Base-by-base conservation (phyloP, 768 basidiomycete genomes). In the Amanita pseudoporphyria region DNA sequence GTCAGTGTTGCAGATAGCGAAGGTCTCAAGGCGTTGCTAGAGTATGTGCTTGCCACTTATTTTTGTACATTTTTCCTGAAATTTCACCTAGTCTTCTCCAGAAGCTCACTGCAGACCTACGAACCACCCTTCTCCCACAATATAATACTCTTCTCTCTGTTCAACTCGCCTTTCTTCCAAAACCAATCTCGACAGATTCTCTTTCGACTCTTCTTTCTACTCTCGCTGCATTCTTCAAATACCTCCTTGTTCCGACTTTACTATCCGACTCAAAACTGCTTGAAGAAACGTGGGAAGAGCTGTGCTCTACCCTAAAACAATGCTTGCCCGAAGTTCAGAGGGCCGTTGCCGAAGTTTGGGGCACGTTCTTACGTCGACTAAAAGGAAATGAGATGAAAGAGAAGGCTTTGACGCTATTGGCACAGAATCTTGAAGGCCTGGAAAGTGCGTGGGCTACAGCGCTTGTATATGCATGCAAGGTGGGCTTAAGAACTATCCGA, bases 321-420 rank as follows among this genome's bases (percentile, higher is more conserved):
- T 88, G 85, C 60, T 66, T 76, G 49, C 73, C 78, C 0, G 87
- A 92, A 51, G 75, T 89, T 2, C 86, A 86, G 58, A 69, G 85
- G 21, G 80, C 85, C 1, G 74, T 87, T 9, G 84, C 89, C 0
- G 91, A 96, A 59, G 88, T 90, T 3, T 96, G 90, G 94, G 88
- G 82, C 0, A 79, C 78, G 0, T 74, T 84, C 0, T 58, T 95
- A 37, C 72, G 93, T 43, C 74, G 87, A 56, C 65, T 93, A 46
- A 87, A 88, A 62, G 49, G 49, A 14, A 65, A 68, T 1, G 70
- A 74, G 10, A 70, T 72, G 6, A 69, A 85, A 26, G 77, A 76
- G 47, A 69, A 71, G 41, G 77, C 81, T 0, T 71, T 89, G 4
- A 56, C 58, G 3, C 51, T 87, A 12, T 68, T 94, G 59, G 73